These are phyloP conservation scores for Lentinus polychrous DNA, from an alignment of 1,284 basidiomycete species.

Conservation along the genomic window DNA sequence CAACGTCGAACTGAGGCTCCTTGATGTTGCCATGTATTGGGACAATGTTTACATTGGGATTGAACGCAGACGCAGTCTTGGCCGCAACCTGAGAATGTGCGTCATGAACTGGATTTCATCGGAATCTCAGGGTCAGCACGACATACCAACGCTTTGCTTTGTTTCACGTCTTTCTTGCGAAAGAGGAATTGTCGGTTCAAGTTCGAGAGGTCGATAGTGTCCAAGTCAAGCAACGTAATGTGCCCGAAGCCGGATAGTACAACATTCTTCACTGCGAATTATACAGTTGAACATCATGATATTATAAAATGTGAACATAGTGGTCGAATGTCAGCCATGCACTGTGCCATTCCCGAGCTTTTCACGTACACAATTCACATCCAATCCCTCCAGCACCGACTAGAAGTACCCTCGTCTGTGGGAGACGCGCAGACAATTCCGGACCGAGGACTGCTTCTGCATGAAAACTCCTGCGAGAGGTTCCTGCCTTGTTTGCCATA, in stretches of 20 bases:
- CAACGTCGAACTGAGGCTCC: conserved; percentile 83
- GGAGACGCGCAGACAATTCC: conserved; percentile 53
- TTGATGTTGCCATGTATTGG: conserved; percentile 97
- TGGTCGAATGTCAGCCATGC: not conserved
- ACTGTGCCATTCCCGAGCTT: not conserved
- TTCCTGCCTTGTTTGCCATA: not conserved
- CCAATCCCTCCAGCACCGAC: conserved; percentile 97
- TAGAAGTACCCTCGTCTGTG: conserved; percentile 73
- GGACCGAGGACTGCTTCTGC: conserved; percentile 70
- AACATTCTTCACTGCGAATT: conserved; percentile 84
- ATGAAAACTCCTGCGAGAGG: conserved; percentile 31
- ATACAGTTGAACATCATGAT: not conserved
- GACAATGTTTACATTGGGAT: conserved; percentile 82
- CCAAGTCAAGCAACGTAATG: conserved; percentile 92
- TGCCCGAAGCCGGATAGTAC: conserved; percentile 89
- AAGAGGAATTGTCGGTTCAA: conserved; percentile 98
- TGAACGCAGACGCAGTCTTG: conserved; percentile 85
- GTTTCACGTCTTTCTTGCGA: conserved; percentile 94
- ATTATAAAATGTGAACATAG: not conserved
- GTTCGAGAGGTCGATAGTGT: conserved; percentile 98
- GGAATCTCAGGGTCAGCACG: too few relatives aligned
- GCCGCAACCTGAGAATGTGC: conserved; percentile 69
- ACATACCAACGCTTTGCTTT: conserved; percentile 84
- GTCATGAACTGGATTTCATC: not conserved
- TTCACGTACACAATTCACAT: conserved; percentile 82